phyloP scores from a whole-genome alignment of 495 filamentous ascomycete species.

The Polyplosphaeria fusca region DNA sequence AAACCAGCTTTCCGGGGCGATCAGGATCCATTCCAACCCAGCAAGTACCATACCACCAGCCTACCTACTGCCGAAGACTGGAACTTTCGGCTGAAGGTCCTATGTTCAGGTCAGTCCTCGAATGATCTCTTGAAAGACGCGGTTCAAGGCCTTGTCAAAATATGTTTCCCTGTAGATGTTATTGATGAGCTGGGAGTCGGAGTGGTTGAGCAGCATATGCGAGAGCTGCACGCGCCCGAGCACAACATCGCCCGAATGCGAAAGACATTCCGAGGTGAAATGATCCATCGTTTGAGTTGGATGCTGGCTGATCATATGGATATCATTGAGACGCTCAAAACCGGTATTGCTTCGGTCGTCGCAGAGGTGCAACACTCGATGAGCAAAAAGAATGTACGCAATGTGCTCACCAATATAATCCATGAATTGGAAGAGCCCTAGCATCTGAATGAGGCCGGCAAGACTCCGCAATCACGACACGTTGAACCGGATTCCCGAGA shows the following conservation, averaged over 20 bases:
- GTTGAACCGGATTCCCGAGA: no score
- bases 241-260: conserved; percentile 7
- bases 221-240: not conserved
- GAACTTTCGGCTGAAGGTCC: conserved; percentile 9
- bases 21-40: conserved; percentile 1
- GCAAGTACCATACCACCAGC: not conserved
- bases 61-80: not conserved
- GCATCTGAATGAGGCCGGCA: not conserved
- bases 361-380: conserved; percentile 1
- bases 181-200: conserved; percentile 16
- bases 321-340: conserved; percentile 6
- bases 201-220: conserved; percentile 18
- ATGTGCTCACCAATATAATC: conserved; percentile 2
- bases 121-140: conserved; percentile 14
- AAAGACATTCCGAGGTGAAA: not conserved
- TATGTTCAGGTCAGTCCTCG: not conserved
- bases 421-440: not conserved
- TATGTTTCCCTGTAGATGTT: conserved; percentile 18
- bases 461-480: not conserved
- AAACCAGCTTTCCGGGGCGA: conserved; percentile 1
- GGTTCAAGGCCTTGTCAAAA: conserved; percentile 17
- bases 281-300: conserved; percentile 7
- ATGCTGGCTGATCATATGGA: conserved; percentile 15
- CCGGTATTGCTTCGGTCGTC: conserved; percentile 2
- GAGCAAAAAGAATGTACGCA: not conserved